Conservation (phyloP, 75 land plant genomes). For the Cunninghamia lanceolata region DNA sequence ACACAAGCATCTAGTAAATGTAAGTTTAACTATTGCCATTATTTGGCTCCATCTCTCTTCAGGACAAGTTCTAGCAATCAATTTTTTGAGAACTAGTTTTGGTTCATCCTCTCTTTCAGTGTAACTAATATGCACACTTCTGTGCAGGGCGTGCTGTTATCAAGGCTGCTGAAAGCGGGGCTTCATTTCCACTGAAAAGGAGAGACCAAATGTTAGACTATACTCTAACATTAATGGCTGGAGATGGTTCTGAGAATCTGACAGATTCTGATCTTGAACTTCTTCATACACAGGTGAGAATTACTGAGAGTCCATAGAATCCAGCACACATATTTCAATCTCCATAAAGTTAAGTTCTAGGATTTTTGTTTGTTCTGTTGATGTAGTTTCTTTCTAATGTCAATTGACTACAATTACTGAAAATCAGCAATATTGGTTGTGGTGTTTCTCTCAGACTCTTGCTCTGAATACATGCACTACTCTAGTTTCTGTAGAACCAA, state of each 20-base stretch:
- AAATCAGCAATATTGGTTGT: constrained; percentile 8
- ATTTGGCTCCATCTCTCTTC: not conserved
- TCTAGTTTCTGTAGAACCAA: constrained; percentile 94
- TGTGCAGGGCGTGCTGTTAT: constrained; percentile 86
- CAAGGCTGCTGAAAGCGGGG: constrained; percentile 86
- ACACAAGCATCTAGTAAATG: not conserved
- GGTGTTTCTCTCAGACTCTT: constrained; percentile 50
- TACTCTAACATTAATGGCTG: constrained; percentile 85
- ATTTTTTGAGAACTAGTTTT: constrained; percentile 3
- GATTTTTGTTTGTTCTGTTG: not conserved
- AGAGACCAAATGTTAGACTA: constrained; percentile 86
- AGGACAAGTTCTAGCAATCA: not conserved
- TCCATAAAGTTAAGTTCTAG: not conserved
- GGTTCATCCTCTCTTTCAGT: constrained; percentile 3
- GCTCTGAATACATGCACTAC: constrained; percentile 96
- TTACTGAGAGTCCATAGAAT: not conserved
- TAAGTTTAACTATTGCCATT: not conserved
- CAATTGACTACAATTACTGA: not conserved
- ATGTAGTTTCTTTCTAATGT: not conserved
- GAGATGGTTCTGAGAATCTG: constrained; percentile 61
- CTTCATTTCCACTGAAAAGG: constrained; percentile 85
- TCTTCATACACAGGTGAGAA: constrained; percentile 78
- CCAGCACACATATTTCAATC: not conserved
- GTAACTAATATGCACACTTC: not conserved
- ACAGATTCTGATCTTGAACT: constrained; percentile 57